Conservation (phyloP, 2,329 filamentous ascomycete genomes). For the Penicillium sp. region DNA sequence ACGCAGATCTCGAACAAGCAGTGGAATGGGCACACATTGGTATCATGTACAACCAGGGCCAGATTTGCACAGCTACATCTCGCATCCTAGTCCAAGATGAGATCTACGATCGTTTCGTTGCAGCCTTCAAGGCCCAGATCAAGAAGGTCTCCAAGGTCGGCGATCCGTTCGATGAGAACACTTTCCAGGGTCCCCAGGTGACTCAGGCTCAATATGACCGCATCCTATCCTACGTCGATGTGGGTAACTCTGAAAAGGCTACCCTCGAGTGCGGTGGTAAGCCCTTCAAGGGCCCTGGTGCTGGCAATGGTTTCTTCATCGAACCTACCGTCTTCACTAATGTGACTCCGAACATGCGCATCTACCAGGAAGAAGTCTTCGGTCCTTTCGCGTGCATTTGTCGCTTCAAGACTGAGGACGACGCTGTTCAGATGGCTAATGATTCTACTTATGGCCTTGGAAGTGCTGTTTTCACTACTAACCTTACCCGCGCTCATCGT, state of each 20-base stretch:
- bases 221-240: conserved; percentile 26
- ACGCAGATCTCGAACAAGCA: conserved; percentile 66
- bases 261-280: conserved; percentile 34
- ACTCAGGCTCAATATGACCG: conserved; percentile 28
- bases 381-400: conserved; percentile 41
- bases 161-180: conserved; percentile 36
- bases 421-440: conserved; percentile 39
- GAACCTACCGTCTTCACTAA: conserved; percentile 34
- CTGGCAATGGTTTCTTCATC: conserved; percentile 29
- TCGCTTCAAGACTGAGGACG: conserved; percentile 37
- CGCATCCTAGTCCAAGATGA: conserved; percentile 29
- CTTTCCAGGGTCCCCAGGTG: conserved; percentile 29
- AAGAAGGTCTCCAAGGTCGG: conserved; percentile 31
- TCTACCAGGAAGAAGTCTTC: conserved; percentile 44
- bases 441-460: conserved; percentile 42
- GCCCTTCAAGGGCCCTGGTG: conserved; percentile 29
- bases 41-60: conserved; percentile 48
- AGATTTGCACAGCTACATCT: conserved; percentile 37
- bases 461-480: conserved; percentile 40
- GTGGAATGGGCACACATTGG: conserved; percentile 65
- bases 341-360: conserved; percentile 35
- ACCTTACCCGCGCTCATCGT: conserved; percentile 38
- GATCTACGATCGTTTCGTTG: conserved; percentile 24
- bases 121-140: conserved; percentile 24
- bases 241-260: conserved; percentile 39